These are phyloP conservation scores for Aureobasidium uvarum DNA, from an alignment of 2,329 filamentous ascomycete species.

Conservation along the genomic window DNA sequence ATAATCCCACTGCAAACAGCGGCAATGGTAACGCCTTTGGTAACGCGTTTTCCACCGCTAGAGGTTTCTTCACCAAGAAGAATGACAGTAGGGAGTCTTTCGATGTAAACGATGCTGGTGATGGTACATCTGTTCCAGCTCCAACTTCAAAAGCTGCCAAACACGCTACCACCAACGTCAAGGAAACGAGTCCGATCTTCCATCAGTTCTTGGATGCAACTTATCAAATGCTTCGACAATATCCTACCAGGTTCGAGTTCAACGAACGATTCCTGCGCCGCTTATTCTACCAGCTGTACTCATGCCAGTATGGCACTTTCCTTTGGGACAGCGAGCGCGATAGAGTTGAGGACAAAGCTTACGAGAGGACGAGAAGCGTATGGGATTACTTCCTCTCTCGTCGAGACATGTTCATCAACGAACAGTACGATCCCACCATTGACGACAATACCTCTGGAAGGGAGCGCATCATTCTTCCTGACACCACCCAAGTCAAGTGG, in stretches of 20 bases:
- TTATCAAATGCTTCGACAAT: slow-evolving; percentile 82
- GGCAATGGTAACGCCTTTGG: slow-evolving; percentile 73
- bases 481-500: slow-evolving; percentile 76
- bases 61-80: slow-evolving; percentile 83
- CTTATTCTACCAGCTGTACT: slow-evolving; percentile 89
- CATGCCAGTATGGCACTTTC: slow-evolving; percentile 96
- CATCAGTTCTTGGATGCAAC: slow-evolving; percentile 96
- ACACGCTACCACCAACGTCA: slow-evolving; percentile 69
- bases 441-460: slow-evolving; percentile 77
- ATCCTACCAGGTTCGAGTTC: slow-evolving; percentile 89
- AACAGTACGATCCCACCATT: slow-evolving; percentile 68
- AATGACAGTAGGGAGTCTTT: slow-evolving; percentile 64
- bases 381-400: slow-evolving; percentile 94
- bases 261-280: slow-evolving; percentile 90
- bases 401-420: slow-evolving; percentile 76
- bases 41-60: slow-evolving; percentile 73
- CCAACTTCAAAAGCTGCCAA: slow-evolving; percentile 42
- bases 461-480: slow-evolving; percentile 80
- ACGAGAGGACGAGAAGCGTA: slow-evolving; percentile 61
- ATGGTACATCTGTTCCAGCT: slow-evolving; percentile 48
- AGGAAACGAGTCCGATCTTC: slow-evolving; percentile 93
- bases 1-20: slow-evolving; percentile 56
- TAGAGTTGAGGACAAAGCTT: slow-evolving; percentile 35
- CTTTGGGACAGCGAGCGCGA: slow-evolving; percentile 94
- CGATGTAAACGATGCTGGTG: slow-evolving; percentile 57